Percentiles rank a stretch among this genome's conserved stretches.
These are phyloP conservation scores for Debaryomyces hansenii DNA, from an alignment of 805 yeast genomes.

Conservation along the genomic window DNA sequence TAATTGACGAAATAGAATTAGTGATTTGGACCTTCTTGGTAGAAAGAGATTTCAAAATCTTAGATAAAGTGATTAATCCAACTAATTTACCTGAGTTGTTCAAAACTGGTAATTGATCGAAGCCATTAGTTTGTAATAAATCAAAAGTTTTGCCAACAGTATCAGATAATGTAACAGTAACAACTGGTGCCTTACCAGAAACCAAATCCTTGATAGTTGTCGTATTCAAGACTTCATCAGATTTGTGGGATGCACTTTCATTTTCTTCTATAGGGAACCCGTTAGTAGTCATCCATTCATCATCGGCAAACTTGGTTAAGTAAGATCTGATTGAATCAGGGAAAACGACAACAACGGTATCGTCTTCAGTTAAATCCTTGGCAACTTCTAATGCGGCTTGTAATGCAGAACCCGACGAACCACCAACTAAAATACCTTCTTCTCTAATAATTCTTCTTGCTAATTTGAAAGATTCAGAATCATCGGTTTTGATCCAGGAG, in stretches of 20 bases:
- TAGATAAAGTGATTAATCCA: slow-evolving; percentile 77
- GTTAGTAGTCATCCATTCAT: slow-evolving; percentile 84
- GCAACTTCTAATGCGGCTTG: slow-evolving; percentile 75
- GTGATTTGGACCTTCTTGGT: slow-evolving; percentile 56
- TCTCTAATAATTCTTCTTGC: slow-evolving; percentile 81
- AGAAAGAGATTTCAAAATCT: slow-evolving; percentile 65
- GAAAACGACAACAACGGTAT: slow-evolving; percentile 74
- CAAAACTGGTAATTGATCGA: slow-evolving; percentile 83
- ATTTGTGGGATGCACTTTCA: slow-evolving; percentile 34
- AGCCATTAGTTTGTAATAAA: slow-evolving; percentile 70
- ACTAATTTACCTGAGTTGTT: slow-evolving; percentile 58
- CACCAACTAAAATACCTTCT: slow-evolving; percentile 87
- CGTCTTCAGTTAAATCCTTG: slow-evolving; percentile 68
- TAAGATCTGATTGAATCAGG: slow-evolving; percentile 88
- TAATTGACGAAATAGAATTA: slow-evolving; percentile 56
- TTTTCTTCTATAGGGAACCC: slow-evolving; percentile 62
- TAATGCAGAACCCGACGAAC: slow-evolving; percentile 84
- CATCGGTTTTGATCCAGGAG: slow-evolving; percentile 84
- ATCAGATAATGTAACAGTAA: slow-evolving; percentile 63
- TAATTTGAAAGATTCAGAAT: slow-evolving; percentile 71
- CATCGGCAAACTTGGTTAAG: slow-evolving; percentile 84
- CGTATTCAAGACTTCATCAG: slow-evolving; percentile 39
- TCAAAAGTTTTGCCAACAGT: slow-evolving; percentile 65
- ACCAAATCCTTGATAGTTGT: slow-evolving; percentile 65
- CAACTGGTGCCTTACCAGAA: slow-evolving; percentile 69